A percentile compares a stretch with the other conserved stretches of the same genome.
These are phyloP conservation scores for Hemileccinum rubropunctum DNA, from an alignment of 768 basidiomycete genomes.

Conservation along the genomic window DNA sequence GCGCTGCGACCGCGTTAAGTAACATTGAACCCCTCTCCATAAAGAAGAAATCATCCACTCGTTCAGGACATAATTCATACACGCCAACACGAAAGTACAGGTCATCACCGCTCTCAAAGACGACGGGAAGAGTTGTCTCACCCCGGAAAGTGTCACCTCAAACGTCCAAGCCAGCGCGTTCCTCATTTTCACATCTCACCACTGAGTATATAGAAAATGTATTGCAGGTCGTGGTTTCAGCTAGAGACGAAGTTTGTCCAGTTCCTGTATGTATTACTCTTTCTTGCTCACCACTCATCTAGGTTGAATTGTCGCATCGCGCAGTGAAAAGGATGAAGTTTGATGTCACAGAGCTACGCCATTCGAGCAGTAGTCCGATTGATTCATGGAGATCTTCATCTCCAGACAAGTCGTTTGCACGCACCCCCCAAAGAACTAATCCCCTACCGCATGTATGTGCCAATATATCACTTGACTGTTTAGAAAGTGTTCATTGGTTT, in stretches of 20 bases:
- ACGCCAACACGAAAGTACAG: constrained; percentile 40
- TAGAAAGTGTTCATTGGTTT: constrained; percentile 4
- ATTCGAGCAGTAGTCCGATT: constrained; percentile 21
- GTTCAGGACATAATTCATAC: constrained; percentile 38
- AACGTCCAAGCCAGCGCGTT: constrained; percentile 35
- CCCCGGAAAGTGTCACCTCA: constrained; percentile 58
- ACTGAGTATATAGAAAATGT: constrained; percentile 45
- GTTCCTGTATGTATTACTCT: neutral
- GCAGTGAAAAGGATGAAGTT: constrained; percentile 73
- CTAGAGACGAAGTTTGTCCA: constrained; percentile 59
- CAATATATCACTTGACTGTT: constrained; percentile 3
- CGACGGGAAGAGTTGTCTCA: constrained; percentile 42
- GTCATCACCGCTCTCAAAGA: constrained; percentile 52
- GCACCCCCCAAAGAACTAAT: constrained; percentile 44
- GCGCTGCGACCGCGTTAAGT: constrained; percentile 35
- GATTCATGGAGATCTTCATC: constrained; percentile 49
- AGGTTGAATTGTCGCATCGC: constrained; percentile 73
- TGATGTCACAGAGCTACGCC: constrained; percentile 51
- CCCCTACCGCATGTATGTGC: constrained; percentile 42
- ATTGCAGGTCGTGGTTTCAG: constrained; percentile 48
- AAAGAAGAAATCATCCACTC: constrained; percentile 76
- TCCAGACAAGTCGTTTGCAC: constrained; percentile 50
- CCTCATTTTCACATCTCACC: constrained; percentile 22
- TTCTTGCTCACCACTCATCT: neutral
- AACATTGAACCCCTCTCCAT: constrained; percentile 77